Conservation (phyloP, 148 eudicot species). For the Euryodendron excelsum region DNA sequence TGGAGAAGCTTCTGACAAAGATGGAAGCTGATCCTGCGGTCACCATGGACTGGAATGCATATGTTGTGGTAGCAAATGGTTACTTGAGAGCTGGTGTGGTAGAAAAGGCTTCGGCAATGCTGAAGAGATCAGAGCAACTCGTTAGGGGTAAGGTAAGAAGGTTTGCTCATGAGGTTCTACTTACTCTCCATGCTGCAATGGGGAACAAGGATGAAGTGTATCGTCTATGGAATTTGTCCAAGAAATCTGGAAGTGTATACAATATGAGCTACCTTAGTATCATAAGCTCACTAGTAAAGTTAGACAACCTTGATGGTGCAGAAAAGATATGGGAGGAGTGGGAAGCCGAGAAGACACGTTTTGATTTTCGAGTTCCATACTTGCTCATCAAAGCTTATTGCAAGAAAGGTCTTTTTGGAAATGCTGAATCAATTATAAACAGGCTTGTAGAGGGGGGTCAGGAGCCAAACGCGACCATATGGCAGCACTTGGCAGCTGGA, state of each 20-base stretch:
- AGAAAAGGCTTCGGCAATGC: conserved; percentile 26
- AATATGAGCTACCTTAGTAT: conserved; percentile 28
- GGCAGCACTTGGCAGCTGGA: conserved; percentile 39
- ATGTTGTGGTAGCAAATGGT: conserved; percentile 32
- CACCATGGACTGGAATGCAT: conserved; percentile 23
- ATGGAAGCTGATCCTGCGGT: conserved; percentile 27
- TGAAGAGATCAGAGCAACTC: conserved; percentile 34
- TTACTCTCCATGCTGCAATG: conserved; percentile 27
- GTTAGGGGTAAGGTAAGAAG: background rate
- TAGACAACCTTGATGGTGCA: conserved; percentile 41
- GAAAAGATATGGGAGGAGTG: conserved; percentile 39
- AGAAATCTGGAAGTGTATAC: conserved; percentile 13
- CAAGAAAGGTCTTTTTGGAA: conserved; percentile 32
- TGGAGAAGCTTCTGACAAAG: conserved; percentile 37
- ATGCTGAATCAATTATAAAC: conserved; percentile 28
- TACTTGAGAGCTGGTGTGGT: conserved; percentile 30
- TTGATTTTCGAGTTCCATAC: conserved; percentile 36
- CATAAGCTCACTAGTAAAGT: conserved; percentile 30
- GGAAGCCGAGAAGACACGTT: conserved; percentile 15
- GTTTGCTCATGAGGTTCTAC: conserved; percentile 14
- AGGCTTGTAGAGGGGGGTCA: conserved; percentile 19
- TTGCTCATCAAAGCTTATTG: conserved; percentile 32
- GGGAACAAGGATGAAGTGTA: conserved; percentile 32
- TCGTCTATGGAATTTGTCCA: conserved; percentile 35
- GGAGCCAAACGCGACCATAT: conserved; percentile 24